phyloP scores from a whole-genome alignment of 805 yeast species.

The Monosporozyma siamensis region DNA sequence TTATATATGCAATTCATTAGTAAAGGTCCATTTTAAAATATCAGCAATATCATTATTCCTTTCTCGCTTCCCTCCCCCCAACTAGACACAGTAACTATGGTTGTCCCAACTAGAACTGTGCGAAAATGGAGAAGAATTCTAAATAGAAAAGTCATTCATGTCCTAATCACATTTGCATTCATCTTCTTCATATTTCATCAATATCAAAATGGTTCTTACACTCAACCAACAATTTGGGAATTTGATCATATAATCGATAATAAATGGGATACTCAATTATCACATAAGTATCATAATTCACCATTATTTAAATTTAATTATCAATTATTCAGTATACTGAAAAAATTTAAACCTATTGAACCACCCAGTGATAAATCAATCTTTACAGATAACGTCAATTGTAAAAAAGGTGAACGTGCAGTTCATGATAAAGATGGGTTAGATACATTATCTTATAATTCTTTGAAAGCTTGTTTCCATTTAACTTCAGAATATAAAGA shows the following conservation, averaged over 20 bases:
- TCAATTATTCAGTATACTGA: not conserved
- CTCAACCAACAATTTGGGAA: not conserved
- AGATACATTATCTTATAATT: not conserved
- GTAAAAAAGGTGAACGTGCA: not conserved
- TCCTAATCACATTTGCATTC: not conserved
- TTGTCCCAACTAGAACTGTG: no score
- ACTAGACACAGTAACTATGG: no score
- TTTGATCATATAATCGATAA: not conserved
- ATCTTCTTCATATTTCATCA: not conserved
- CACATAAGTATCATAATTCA: not conserved
- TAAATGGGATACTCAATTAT: not conserved
- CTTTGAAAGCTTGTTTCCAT: slow-evolving; percentile 2
- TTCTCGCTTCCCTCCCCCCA: no score
- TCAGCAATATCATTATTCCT: no score
- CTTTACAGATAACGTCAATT: not conserved
- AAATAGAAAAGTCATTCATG: not conserved
- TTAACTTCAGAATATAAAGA: not conserved
- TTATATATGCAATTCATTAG: no score
- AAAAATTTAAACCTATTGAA: slow-evolving; percentile 1
- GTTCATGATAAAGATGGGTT: not conserved
- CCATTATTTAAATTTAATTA: not conserved
- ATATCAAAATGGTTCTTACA: not conserved
- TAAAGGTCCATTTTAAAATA: no score
- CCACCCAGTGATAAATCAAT: slow-evolving; percentile 2
- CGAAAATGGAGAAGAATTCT: not conserved